phyloP scores from a whole-genome alignment of 2,329 filamentous ascomycete genomes.

The Cryphonectria nitschkei region DNA sequence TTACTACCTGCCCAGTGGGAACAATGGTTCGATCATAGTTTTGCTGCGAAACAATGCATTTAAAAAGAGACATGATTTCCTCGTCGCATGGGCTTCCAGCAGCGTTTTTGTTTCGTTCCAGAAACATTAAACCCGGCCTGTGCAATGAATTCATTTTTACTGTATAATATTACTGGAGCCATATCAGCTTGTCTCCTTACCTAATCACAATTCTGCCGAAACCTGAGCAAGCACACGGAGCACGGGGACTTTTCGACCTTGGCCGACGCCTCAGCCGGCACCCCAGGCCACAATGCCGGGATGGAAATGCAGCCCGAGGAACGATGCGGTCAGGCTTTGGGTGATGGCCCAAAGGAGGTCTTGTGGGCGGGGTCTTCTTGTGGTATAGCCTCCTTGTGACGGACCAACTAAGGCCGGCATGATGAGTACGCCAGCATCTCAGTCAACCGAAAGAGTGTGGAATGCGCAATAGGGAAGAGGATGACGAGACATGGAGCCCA shows the following conservation, averaged over 20 bases:
- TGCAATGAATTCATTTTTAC: background rate
- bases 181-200: background rate
- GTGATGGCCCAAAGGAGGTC: background rate
- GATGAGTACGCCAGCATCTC: conserved; percentile 11
- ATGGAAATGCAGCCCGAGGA: background rate
- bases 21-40: background rate
- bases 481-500: conserved; percentile 17
- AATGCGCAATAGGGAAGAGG: conserved; percentile 10
- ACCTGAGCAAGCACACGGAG: conserved; percentile 1
- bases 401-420: conserved; percentile 6
- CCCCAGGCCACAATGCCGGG: conserved; percentile 9
- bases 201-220: conserved; percentile 14
- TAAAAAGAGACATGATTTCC: background rate
- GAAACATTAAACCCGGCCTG: background rate
- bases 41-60: background rate
- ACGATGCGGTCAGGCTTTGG: background rate
- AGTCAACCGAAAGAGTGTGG: background rate
- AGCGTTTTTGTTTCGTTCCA: background rate
- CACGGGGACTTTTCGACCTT: conserved; percentile 17
- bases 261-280: conserved; percentile 17
- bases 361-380: background rate
- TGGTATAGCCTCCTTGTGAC: conserved; percentile 2
- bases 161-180: background rate
- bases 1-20: conserved; percentile 17
- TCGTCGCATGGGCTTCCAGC: background rate